Evolutionary conservation across 1,284 basidiomycete genomes (phyloP).

Genomic region (Irpex sp.): DNA sequence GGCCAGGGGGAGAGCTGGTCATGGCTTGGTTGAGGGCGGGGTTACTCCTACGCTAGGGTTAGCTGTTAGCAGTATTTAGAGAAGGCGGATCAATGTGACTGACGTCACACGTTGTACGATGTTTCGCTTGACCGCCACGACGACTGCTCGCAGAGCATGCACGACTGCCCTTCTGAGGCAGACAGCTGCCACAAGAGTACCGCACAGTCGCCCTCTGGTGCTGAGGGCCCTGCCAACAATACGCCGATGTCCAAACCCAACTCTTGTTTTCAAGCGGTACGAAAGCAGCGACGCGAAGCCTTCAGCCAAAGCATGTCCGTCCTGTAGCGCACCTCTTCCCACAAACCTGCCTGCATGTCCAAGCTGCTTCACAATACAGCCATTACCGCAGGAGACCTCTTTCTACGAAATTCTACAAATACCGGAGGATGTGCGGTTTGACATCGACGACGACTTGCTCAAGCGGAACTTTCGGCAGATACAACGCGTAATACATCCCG

Average conservation of each 20-base stretch:
- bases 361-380: conserved; percentile 59
- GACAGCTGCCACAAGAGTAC: neutral
- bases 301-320: conserved; percentile 41
- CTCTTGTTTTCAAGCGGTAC: neutral
- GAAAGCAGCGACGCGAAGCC: neutral
- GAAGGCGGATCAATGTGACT: conserved; percentile 14
- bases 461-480: conserved; percentile 61
- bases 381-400: conserved; percentile 45
- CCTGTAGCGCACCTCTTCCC: conserved; percentile 54
- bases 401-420: conserved; percentile 65
- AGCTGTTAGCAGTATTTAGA: neutral
- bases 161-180: neutral
- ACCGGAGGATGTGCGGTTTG: conserved; percentile 59
- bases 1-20: conserved; percentile 11
- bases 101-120: conserved; percentile 24
- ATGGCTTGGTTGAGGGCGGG: conserved; percentile 12
- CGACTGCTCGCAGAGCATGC: conserved; percentile 8
- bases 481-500: conserved; percentile 79
- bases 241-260: neutral
- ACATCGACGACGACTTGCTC: conserved; percentile 50
- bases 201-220: neutral
- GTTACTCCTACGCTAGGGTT: conserved; percentile 17
- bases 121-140: conserved; percentile 20
- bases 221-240: neutral
- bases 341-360: conserved; percentile 67